Conservation (phyloP, 2,329 filamentous ascomycete species). For the Trichoderma oligosporum region DNA sequence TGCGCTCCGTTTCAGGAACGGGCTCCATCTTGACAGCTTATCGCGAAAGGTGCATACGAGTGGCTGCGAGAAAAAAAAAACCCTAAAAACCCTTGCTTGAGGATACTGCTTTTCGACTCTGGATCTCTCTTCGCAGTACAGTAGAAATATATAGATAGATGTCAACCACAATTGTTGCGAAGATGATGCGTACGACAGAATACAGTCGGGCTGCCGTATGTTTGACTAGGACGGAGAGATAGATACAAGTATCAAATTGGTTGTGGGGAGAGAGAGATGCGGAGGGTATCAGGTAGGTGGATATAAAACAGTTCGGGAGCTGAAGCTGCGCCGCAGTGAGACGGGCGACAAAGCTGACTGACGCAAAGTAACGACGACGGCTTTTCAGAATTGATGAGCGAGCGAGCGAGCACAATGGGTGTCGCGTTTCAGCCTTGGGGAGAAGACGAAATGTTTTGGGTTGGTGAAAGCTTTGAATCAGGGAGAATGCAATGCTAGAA, state of each 20-base stretch:
- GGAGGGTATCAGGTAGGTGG: conserved; percentile 15
- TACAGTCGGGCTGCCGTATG: not conserved
- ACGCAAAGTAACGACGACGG: not conserved
- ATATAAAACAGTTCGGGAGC: not conserved
- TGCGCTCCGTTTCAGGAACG: conserved; percentile 64
- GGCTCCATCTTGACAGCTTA: conserved; percentile 53
- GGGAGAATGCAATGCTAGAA: not conserved
- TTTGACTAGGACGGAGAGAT: not conserved
- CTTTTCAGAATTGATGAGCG: not conserved
- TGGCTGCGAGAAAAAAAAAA: not conserved
- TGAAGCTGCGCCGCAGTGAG: not conserved
- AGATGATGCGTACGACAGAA: not conserved
- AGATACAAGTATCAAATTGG: conserved; percentile 1
- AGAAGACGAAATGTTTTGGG: not conserved
- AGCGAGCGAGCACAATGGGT: not conserved
- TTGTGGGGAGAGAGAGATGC: conserved; percentile 13
- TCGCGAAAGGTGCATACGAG: conserved; percentile 8
- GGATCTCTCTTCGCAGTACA: no score
- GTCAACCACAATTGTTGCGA: not conserved
- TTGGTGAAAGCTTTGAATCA: not conserved
- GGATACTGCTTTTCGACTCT: no score
- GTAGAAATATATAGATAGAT: not conserved
- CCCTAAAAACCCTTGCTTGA: not conserved
- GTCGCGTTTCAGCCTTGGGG: not conserved
- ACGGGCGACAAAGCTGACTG: not conserved